These are phyloP conservation scores for Parasarocladium wereldwijsianum DNA, from an alignment of 2,329 filamentous ascomycete genomes.

Conservation along the genomic window DNA sequence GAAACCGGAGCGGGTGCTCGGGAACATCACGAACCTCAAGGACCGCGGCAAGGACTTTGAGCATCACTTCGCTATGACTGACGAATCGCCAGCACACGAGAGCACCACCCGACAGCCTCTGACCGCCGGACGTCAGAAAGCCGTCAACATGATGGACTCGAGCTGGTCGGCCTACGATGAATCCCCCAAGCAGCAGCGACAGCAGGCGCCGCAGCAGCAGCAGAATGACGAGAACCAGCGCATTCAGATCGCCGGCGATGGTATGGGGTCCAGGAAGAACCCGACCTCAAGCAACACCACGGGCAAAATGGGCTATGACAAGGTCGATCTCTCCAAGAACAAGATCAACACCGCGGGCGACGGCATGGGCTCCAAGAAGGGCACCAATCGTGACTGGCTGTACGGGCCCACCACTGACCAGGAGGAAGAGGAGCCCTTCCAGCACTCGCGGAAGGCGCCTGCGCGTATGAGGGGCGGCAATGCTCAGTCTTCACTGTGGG, in stretches of 20 bases:
- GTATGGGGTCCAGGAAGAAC: conserved; percentile 49
- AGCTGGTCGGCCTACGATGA: conserved; percentile 42
- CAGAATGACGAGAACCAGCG: conserved; percentile 33
- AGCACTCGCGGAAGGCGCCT: neutral
- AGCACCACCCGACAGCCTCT: conserved; percentile 27
- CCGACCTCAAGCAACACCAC: conserved; percentile 21
- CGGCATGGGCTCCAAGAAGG: conserved; percentile 51
- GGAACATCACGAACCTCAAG: conserved; percentile 57
- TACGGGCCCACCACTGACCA: conserved; percentile 23
- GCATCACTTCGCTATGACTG: conserved; percentile 61
- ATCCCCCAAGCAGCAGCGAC: conserved; percentile 31
- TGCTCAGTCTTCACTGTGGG: conserved; percentile 3
- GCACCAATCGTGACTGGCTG: conserved; percentile 40
- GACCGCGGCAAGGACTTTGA: conserved; percentile 65
- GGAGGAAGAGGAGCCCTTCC: conserved; percentile 7
- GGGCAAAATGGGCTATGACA: conserved; percentile 20
- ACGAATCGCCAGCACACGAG: conserved; percentile 40
- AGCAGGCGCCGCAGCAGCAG: conserved; percentile 31
- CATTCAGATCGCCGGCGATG: conserved; percentile 40
- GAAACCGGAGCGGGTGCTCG: conserved; percentile 32
- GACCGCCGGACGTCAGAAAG: conserved; percentile 49
- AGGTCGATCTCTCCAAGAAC: conserved; percentile 27
- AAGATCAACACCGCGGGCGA: conserved; percentile 37
- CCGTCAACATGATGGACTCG: conserved; percentile 58
- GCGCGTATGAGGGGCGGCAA: conserved; percentile 1